These are phyloP conservation scores for Cryptococcus deneoformans DNA, from an alignment of 1,284 basidiomycete genomes.

Conservation along the genomic window DNA sequence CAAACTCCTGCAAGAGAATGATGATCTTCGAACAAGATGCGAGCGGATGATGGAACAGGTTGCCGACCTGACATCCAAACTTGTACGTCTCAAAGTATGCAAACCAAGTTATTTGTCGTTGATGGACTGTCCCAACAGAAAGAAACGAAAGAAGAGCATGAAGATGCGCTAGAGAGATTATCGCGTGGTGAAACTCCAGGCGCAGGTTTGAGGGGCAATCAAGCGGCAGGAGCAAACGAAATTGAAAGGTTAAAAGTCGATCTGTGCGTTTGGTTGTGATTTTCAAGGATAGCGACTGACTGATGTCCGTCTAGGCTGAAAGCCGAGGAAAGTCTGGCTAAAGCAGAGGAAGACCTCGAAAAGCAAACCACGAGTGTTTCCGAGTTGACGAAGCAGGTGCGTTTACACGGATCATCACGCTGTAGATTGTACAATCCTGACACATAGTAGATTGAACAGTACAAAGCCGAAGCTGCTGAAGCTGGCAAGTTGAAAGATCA, in stretches of 20 bases:
- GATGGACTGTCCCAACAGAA: slow-evolving; percentile 14
- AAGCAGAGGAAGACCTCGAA: slow-evolving; percentile 73
- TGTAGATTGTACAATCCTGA: slow-evolving; percentile 3
- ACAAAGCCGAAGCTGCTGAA: slow-evolving; percentile 74
- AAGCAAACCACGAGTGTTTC: slow-evolving; percentile 65
- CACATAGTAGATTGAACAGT: slow-evolving; percentile 61
- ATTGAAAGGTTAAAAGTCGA: slow-evolving; percentile 73
- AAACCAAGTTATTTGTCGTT: not conserved
- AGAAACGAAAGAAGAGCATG: slow-evolving; percentile 25
- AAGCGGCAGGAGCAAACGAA: slow-evolving; percentile 51
- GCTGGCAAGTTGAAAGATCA: slow-evolving; percentile 81
- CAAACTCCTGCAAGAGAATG: slow-evolving; percentile 38
- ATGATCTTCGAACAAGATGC: slow-evolving; percentile 33
- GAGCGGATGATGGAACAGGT: slow-evolving; percentile 43
- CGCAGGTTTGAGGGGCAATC: slow-evolving; percentile 54
- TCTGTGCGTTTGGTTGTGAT: slow-evolving; percentile 59
- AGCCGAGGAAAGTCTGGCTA: slow-evolving; percentile 76
- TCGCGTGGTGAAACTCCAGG: slow-evolving; percentile 53
- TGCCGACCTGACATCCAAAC: slow-evolving; percentile 27
- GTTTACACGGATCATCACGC: not conserved
- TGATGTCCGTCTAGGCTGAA: slow-evolving; percentile 50
- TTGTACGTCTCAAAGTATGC: slow-evolving; percentile 18
- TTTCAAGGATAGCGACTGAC: not conserved
- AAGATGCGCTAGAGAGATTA: slow-evolving; percentile 20
- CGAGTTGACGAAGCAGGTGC: slow-evolving; percentile 66